Base-by-base conservation (phyloP, 2,329 filamentous ascomycete genomes). In the Didymella glomerata region DNA sequence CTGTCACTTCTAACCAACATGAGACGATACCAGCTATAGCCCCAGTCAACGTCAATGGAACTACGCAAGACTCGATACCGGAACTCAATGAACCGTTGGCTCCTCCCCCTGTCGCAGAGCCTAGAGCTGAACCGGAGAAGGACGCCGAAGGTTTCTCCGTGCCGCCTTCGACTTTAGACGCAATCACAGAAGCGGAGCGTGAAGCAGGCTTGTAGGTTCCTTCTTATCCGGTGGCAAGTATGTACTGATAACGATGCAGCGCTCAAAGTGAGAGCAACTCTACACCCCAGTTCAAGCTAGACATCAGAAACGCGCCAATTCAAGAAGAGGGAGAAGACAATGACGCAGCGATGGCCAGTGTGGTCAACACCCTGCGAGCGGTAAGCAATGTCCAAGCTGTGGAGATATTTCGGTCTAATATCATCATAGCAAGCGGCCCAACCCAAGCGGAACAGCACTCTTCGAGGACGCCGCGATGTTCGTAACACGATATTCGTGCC, bases 401-500 rank as follows among this genome's bases (percentile, higher is more conserved):
- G 24, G 18, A 30, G 46, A 52, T 32, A 45, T 24, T 38, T 13
- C 55, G 46, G 41, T 27, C 66, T 76, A 63, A 75, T 54, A 46
- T 25, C 2, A 27, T n/a, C 32, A 70, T 82, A 87, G 78, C 76
- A 84, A 76, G 78, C 79, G 25, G 85, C 88, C 55, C 87, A 92
- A 20, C 65, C 76, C 2, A 77, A 78, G 40, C 76, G 78, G 59
- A 81, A 86, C 14, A 90, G 91, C 45, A 97, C 93, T 14, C 82
- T 96, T 16, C 87, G 95, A 66, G 95, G 95, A 50, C 90, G 95
- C 61, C 86, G 95, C 73, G 94, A 98, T 75, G 92, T 96, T 63
- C 87, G 94, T 59, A 96, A 96, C 77, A 97, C 93, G 1, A 88
- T 97, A 54, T 94, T 95, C 72, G 84, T 93, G 63, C 89, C 91